Base-by-base conservation (phyloP, 2,329 filamentous ascomycete genomes). In the Blastomyces emzantsi region DNA sequence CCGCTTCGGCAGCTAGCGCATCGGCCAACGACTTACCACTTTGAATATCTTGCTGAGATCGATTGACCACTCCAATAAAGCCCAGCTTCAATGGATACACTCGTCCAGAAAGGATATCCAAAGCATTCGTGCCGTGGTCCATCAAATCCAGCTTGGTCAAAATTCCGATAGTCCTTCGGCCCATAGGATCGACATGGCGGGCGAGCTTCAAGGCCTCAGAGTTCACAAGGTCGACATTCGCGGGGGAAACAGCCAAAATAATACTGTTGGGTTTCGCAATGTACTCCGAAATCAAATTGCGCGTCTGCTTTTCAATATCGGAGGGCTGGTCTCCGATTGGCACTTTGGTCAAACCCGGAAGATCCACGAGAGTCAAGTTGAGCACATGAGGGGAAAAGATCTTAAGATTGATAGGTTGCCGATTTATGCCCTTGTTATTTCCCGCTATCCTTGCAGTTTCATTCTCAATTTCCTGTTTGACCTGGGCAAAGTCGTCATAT, bases 191-290 rank as follows among this genome's bases (percentile, higher is more conserved):
- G 62, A 99, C 94, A 85, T 99, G 91, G 62, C 94, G 88, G 65
- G 94, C 94, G 66, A 99, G 87, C 78, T 99, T 99, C 70, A 99
- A 80, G 8, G 94, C 92, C 76, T 99, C 94, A 8, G 94, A 99
- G 77, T 99, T 99, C 74, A 97, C 94, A 71, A 99, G 87, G 74
- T 99, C 94, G 72, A 97, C 93, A 72, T 99, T 99, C 62, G 94
- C 94, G 22, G 94, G 93, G 15, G 94, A 97, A 30, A 99, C 94
- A 41, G 94, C 94, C 61, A 99, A 85, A 68, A 99, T 88, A 72
- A 99, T 96, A 78, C 93, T 97, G 83, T 99, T 99, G 17, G 94
- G 93, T 79, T 99, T 99, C 64, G 92, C 92, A 73, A 97, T 99
- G 75, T 97, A 99, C 80, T 99, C 94, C 63, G 92, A 90, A 71